Evolutionary conservation across 768 basidiomycete genomes (phyloP).

Genomic region (Auricularia cornea): DNA sequence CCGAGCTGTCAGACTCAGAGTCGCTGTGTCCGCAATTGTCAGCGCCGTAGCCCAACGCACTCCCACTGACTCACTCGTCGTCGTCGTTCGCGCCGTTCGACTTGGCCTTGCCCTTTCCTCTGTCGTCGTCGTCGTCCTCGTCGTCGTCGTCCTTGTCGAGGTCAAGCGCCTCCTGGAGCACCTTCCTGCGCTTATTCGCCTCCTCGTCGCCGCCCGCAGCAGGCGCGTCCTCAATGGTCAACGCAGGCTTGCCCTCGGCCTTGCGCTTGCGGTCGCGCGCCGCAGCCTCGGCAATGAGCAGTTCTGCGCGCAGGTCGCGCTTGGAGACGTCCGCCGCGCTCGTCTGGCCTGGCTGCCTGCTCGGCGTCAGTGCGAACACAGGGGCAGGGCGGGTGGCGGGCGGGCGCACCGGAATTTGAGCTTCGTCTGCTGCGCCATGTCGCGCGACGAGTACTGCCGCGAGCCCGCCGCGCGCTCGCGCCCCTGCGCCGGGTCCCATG

Average conservation of each 20-base stretch:
- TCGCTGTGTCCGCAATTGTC: constrained; percentile 28
- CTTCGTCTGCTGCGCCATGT: constrained; percentile 93
- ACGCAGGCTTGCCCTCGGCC: constrained; percentile 57
- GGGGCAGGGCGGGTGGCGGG: too few relatives aligned
- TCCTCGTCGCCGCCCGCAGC: constrained; percentile 61
- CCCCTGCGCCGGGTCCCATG: constrained; percentile 96
- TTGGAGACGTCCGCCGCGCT: constrained; percentile 66
- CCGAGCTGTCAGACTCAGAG: constrained; percentile 39
- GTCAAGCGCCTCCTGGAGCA: constrained; percentile 78
- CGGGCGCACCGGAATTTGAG: constrained; percentile 89
- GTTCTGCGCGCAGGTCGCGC: constrained; percentile 74
- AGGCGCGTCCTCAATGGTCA: constrained; percentile 21
- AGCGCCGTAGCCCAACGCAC: neutral
- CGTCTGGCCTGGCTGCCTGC: constrained; percentile 85
- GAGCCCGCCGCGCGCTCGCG: constrained; percentile 88
- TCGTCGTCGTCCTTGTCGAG: constrained; percentile 87
- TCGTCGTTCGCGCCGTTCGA: constrained; percentile 31
- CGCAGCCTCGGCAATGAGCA: constrained; percentile 79
- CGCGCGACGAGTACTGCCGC: constrained; percentile 84
- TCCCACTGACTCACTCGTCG: constrained; percentile 15
- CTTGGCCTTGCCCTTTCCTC: constrained; percentile 9
- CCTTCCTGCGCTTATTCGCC: constrained; percentile 72
- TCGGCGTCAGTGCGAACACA: neutral
- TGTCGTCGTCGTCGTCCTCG: constrained; percentile 42
- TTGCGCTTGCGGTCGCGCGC: constrained; percentile 87